These are phyloP conservation scores for Diaporthe aspalathi DNA, from an alignment of 2,329 filamentous ascomycete genomes.

Conservation along the genomic window DNA sequence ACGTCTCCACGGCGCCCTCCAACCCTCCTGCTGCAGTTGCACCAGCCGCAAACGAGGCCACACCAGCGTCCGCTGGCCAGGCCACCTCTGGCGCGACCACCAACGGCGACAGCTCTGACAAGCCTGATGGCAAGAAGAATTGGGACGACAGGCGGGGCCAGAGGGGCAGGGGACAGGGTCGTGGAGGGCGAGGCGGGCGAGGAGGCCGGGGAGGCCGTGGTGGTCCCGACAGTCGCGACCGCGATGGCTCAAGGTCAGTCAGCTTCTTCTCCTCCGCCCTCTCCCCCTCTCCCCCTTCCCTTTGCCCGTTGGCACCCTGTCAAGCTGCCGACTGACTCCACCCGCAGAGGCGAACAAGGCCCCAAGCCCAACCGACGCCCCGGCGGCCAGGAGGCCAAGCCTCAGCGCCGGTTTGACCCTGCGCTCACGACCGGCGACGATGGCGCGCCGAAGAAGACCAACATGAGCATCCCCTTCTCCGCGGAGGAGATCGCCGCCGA, in stretches of 20 bases:
- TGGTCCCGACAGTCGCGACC: constrained; percentile 16
- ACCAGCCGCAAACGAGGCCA: background rate
- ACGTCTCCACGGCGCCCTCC: constrained; percentile 1
- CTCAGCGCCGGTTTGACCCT: constrained; percentile 28
- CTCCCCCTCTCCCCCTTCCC: background rate
- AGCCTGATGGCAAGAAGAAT: constrained; percentile 23
- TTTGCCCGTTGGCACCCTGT: background rate
- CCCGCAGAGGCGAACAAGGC: constrained; percentile 21
- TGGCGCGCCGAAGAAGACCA: constrained; percentile 57
- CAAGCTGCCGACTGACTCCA: constrained; percentile 6
- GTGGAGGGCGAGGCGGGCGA: constrained; percentile 25
- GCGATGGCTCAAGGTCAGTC: constrained; percentile 36
- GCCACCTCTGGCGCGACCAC: constrained; percentile 13
- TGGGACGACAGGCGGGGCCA: constrained; percentile 30
- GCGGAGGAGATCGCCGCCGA: constrained; percentile 90
- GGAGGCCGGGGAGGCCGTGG: constrained; percentile 24
- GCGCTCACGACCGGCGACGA: constrained; percentile 37
- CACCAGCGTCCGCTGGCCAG: too few relatives aligned
- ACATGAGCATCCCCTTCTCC: constrained; percentile 67
- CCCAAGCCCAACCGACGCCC: constrained; percentile 29
- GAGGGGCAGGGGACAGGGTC: constrained; percentile 12
- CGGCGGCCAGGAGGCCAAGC: constrained; percentile 16
- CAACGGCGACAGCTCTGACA: constrained; percentile 11
- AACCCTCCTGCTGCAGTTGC: background rate
- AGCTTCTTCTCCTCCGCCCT: background rate